Conservation (phyloP, 116 monocot genomes). For the Cymodocea nodosa region DNA sequence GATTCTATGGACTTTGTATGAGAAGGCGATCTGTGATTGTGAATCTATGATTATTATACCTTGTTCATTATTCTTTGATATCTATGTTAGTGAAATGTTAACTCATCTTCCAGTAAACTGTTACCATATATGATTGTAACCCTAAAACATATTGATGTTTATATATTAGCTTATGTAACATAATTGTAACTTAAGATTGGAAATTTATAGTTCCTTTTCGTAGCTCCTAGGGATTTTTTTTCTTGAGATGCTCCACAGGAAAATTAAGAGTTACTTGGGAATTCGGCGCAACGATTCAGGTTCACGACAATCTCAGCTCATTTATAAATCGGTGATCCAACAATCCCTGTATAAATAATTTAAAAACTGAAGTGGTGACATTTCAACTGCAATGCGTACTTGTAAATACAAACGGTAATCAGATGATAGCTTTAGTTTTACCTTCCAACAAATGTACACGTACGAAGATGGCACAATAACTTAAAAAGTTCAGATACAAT, state of each 20-base stretch:
- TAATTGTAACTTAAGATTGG: not conserved
- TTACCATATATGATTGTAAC: not conserved
- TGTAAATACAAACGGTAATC: too few species aligned
- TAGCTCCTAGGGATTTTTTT: too few species aligned
- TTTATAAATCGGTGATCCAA: constrained; percentile 3
- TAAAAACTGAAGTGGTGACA: too few species aligned
- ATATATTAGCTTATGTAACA: not conserved
- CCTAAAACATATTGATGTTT: not conserved
- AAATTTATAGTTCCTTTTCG: not conserved
- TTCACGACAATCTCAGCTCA: constrained; percentile 14
- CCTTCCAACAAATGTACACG: too few species aligned
- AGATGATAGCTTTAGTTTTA: too few species aligned
- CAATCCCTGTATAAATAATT: too few species aligned
- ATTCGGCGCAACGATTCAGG: not conserved
- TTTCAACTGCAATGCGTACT: too few species aligned
- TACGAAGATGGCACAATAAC: too few species aligned
- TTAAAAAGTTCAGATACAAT: too few species aligned
- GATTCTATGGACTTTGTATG: constrained; percentile 50
- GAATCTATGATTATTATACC: not conserved
- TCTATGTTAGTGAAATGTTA: not conserved
- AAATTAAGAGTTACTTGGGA: too few species aligned
- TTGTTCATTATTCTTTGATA: constrained; percentile 3
- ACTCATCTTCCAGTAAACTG: not conserved
- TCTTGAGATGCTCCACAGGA: too few species aligned
- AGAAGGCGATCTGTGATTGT: not conserved